Conservation (phyloP, 805 yeast genomes). For the Suhomyces prunicola region DNA sequence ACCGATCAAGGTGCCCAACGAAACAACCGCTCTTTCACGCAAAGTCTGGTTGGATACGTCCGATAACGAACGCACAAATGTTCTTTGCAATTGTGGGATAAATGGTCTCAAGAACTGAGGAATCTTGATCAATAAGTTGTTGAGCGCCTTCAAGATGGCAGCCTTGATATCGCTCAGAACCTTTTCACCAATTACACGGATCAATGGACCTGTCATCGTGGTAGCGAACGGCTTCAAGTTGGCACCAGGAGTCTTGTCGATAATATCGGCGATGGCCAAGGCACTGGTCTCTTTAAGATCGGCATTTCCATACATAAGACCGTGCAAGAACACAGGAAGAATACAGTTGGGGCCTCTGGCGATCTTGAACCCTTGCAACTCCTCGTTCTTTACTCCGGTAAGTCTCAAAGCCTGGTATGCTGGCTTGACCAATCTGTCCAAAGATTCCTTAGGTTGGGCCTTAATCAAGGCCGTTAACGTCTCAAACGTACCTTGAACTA, state of each 20-base stretch:
- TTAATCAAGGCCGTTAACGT: slow-evolving; percentile 66
- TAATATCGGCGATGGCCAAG: slow-evolving; percentile 80
- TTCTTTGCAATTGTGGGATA: slow-evolving; percentile 95
- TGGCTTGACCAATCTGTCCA: slow-evolving; percentile 79
- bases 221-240: slow-evolving; percentile 86
- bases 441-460: slow-evolving; percentile 67
- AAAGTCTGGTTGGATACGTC: slow-evolving; percentile 72
- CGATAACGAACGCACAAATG: slow-evolving; percentile 86
- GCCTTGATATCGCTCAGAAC: slow-evolving; percentile 88
- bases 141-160: slow-evolving; percentile 85
- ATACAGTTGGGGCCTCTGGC: slow-evolving; percentile 86
- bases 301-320: slow-evolving; percentile 87
- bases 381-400: slow-evolving; percentile 61
- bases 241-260: slow-evolving; percentile 80
- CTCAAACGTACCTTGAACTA: slow-evolving; percentile 63
- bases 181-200: slow-evolving; percentile 96
- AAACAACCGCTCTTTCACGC: slow-evolving; percentile 82
- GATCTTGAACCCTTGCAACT: slow-evolving; percentile 68
- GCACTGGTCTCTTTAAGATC: slow-evolving; percentile 87
- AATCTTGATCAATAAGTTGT: slow-evolving; percentile 71
- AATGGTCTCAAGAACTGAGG: slow-evolving; percentile 93
- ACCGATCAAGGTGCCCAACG: slow-evolving; percentile 82
- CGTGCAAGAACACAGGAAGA: slow-evolving; percentile 89
- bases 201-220: slow-evolving; percentile 92
- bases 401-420: slow-evolving; percentile 67